A percentile compares a stretch with the other conserved stretches of the same genome.
These are phyloP conservation scores for Pharnaceum exiguum DNA, from an alignment of 148 eudicot species.

Conservation along the genomic window DNA sequence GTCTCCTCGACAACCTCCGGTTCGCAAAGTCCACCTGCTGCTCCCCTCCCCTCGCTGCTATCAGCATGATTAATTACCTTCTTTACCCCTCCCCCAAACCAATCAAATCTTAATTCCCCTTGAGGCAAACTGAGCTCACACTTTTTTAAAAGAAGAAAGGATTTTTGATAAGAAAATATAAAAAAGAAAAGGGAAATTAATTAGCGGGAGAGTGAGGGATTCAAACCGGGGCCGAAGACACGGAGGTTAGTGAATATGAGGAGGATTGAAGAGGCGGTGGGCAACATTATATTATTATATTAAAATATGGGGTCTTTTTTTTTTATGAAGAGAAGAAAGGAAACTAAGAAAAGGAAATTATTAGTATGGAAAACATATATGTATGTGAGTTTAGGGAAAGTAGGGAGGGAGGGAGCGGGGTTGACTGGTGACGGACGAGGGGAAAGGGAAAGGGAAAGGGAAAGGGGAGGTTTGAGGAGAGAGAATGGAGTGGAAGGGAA, in stretches of 20 bases:
- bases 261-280: slow-evolving; percentile 30
- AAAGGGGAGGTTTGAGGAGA: slow-evolving; percentile 44
- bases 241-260: slow-evolving; percentile 43
- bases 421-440: too few relatives aligned
- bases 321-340: too few relatives aligned
- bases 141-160: background rate
- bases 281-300: too few relatives aligned
- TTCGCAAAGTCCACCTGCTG: slow-evolving; percentile 22
- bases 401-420: slow-evolving; percentile 44
- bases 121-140: background rate
- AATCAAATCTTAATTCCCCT: background rate
- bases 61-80: slow-evolving; percentile 13
- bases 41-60: slow-evolving; percentile 31
- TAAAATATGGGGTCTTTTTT: too few relatives aligned
- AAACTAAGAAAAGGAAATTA: slow-evolving; percentile 25
- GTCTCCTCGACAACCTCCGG: slow-evolving; percentile 36
- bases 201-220: slow-evolving; percentile 76
- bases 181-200: slow-evolving; percentile 47
- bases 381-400: too few relatives aligned
- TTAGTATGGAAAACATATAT: too few relatives aligned
- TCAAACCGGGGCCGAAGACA: slow-evolving; percentile 80
- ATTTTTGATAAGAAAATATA: background rate
- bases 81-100: background rate
- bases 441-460: slow-evolving; percentile 44
- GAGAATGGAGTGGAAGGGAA: too few relatives aligned